These are phyloP conservation scores for Purshia tridentata DNA, from an alignment of 306 rosid species.

Conservation along the genomic window DNA sequence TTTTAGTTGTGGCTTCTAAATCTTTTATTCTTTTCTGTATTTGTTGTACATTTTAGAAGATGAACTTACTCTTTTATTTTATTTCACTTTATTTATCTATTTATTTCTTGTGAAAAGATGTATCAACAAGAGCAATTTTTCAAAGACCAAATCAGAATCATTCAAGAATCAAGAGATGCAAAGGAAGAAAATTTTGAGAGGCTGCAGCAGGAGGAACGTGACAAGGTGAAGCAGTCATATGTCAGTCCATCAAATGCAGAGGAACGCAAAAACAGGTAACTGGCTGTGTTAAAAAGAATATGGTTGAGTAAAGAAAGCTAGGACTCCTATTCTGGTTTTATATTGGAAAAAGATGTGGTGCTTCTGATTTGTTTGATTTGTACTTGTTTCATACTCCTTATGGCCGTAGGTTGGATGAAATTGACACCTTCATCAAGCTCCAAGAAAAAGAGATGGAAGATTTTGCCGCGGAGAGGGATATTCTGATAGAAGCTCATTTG, in stretches of 20 bases:
- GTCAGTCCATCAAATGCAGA: conserved; percentile 39
- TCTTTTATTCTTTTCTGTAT: background rate
- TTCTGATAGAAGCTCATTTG: conserved; percentile 37
- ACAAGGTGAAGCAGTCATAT: conserved; percentile 59
- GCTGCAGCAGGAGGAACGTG: conserved; percentile 74
- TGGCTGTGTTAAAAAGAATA: background rate
- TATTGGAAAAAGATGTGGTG: background rate
- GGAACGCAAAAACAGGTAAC: conserved; percentile 50
- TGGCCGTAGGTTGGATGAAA: conserved; percentile 44
- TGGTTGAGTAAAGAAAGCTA: background rate
- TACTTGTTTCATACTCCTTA: conserved; percentile 9
- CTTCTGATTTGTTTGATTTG: background rate
- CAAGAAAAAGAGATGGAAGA: conserved; percentile 63
- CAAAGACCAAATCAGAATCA: conserved; percentile 52
- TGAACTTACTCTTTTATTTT: background rate
- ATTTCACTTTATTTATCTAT: background rate
- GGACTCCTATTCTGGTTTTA: background rate
- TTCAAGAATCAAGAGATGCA: conserved; percentile 49
- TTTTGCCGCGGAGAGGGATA: conserved; percentile 53
- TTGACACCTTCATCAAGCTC: conserved; percentile 48
- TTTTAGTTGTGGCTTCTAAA: background rate
- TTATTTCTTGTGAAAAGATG: conserved; percentile 48
- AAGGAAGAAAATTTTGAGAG: conserved; percentile 75
- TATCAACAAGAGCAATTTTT: conserved; percentile 60
- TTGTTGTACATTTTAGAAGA: conserved; percentile 17